Base-by-base conservation (phyloP, 441 rosid species). In the Metrosideros polymorpha region DNA sequence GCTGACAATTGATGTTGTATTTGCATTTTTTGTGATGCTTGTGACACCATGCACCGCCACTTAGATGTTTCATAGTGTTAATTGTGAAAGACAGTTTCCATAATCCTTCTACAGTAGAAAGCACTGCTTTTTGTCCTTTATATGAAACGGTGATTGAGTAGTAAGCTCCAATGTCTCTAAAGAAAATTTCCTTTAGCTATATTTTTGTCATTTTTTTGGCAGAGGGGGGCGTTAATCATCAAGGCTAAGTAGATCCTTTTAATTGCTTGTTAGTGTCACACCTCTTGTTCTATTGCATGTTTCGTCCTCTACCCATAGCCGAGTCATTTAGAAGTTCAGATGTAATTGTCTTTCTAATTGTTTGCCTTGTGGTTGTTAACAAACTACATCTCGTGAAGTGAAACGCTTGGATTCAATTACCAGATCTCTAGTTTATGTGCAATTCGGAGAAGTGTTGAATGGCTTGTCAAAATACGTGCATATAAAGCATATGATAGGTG, bases 381-480 rank as follows among this genome's bases (percentile, higher is more conserved):
- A 98, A 99, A 96, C 94, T 91, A 97, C 99, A 24, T 93, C 98
- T 7, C 99, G 99, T 83, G 99, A 97, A 92, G 94, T 96, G 83
- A 98, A 97, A 90, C 98, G 99, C 61, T 84, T 97, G 91, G 99
- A 95, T 89, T 96, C 99, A 51, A 86, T 94, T 83, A 91, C 94
- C 57, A 92, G 98, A 93, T 97, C 99, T 18, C 99, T 98, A 3
- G 97, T 97, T 83, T 96, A 97, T 91, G 98, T 98, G 53, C 99
- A 97, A 87, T 96, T 96, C 83, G 95, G 99, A 42, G 99, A 97
- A 91, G 98, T 98, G 25, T 87, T 97, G 89, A 97, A 96, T 91
- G 99, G 99, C 54, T 84, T 96, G 83, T 89, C 98, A 25, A 92
- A 75, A 97, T 97, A 84, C 98, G 98, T 85, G 99, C 99, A 86